These are phyloP conservation scores for Cladosporium sp. DNA, from an alignment of 2,329 filamentous ascomycete genomes.

Conservation along the genomic window DNA sequence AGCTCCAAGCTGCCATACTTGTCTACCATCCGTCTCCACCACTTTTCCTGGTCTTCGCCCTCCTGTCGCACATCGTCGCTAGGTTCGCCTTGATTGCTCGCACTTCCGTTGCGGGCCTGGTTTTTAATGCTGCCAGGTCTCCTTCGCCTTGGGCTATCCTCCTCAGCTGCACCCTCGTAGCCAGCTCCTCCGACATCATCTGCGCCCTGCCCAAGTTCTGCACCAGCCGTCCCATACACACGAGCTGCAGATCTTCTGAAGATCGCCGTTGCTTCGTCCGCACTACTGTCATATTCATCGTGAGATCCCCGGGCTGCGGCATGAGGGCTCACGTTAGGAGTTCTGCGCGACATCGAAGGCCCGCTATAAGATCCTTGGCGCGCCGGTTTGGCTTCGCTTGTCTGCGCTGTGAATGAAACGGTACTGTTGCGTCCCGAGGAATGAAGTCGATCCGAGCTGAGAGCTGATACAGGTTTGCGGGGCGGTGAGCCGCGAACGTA, in stretches of 20 bases:
- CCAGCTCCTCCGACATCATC: slow-evolving; percentile 24
- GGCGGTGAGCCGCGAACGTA: slow-evolving; percentile 22
- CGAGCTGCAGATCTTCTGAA: slow-evolving; percentile 25
- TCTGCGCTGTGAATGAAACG: slow-evolving; percentile 27
- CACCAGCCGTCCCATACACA: slow-evolving; percentile 4
- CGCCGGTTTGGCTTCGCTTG: slow-evolving; percentile 17
- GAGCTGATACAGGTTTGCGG: slow-evolving; percentile 3
- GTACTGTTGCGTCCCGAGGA: slow-evolving; percentile 19
- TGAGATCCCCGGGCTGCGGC: slow-evolving; percentile 8
- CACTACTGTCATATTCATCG: slow-evolving; percentile 36
- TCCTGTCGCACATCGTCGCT: slow-evolving; percentile 13
- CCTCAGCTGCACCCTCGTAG: slow-evolving; percentile 26
- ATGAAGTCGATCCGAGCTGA: not conserved
- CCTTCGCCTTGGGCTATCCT: slow-evolving; percentile 21
- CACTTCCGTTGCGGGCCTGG: slow-evolving; percentile 19
- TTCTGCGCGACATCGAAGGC: slow-evolving; percentile 17
- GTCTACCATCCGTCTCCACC: slow-evolving; percentile 58
- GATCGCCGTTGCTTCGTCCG: slow-evolving; percentile 46
- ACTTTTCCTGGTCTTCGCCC: slow-evolving; percentile 38
- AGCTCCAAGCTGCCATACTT: slow-evolving; percentile 70
- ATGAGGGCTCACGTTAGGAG: slow-evolving; percentile 22
- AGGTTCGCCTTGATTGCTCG: not conserved
- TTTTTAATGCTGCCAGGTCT: slow-evolving; percentile 21
- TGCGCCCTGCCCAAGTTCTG: not conserved
- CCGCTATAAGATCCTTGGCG: slow-evolving; percentile 23